Evolutionary conservation across 1,284 basidiomycete genomes (phyloP).

Genomic region (Apiotrichum sp.): DNA sequence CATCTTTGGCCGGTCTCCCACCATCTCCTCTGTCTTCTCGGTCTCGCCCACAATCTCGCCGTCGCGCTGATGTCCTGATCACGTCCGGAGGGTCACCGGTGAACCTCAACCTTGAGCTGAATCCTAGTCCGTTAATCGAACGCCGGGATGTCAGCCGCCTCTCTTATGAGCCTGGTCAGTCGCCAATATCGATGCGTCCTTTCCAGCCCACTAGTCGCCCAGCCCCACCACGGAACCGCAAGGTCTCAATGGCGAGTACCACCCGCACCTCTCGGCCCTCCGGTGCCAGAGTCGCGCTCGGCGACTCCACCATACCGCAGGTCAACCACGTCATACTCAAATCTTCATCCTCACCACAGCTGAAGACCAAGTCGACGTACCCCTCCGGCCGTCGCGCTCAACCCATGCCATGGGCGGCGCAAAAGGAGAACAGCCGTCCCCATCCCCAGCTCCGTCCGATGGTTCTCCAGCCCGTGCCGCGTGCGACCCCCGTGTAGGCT

Average conservation of each 20-base stretch:
- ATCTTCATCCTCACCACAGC: background rate
- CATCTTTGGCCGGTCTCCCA: background rate
- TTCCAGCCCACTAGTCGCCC: background rate
- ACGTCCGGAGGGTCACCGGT: background rate
- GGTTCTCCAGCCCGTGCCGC: no score
- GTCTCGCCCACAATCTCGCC: background rate
- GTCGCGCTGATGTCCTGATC: background rate
- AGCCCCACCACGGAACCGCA: background rate
- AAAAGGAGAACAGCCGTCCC: no score
- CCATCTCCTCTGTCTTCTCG: no score
- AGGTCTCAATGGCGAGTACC: no score
- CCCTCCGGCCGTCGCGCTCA: no score
- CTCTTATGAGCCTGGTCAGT: background rate
- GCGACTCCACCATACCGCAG: background rate
- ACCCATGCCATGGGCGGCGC: no score
- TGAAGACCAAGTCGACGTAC: background rate
- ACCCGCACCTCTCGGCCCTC: no score
- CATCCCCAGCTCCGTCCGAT: no score
- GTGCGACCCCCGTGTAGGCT: no score
- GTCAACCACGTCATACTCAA: background rate
- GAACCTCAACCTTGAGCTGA: background rate
- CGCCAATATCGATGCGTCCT: background rate
- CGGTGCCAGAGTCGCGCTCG: background rate
- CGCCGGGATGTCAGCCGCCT: background rate
- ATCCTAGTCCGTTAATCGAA: background rate